Evolutionary conservation across 805 yeast genomes (phyloP).

Genomic region (Lachancea cidri): DNA sequence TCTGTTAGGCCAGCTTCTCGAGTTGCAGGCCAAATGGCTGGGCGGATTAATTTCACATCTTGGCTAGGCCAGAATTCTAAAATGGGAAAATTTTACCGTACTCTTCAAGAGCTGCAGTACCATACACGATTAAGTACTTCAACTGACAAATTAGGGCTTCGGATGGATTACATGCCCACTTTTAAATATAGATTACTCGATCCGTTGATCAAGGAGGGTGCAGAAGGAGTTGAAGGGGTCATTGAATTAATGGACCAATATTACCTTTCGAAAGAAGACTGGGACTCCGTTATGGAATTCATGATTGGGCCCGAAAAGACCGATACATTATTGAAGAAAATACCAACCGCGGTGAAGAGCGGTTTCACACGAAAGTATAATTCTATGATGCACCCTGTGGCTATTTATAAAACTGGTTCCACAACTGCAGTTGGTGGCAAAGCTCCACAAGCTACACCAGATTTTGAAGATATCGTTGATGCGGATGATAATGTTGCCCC

Average conservation of each 20-base stretch:
- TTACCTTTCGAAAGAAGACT: slow-evolving; percentile 83
- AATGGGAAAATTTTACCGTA: slow-evolving; percentile 66
- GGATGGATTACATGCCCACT: slow-evolving; percentile 71
- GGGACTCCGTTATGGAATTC: slow-evolving; percentile 83
- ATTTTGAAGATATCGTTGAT: slow-evolving; percentile 35
- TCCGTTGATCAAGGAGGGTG: slow-evolving; percentile 54
- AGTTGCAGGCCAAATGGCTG: slow-evolving; percentile 65
- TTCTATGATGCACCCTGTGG: slow-evolving; percentile 70
- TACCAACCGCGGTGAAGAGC: slow-evolving; percentile 74
- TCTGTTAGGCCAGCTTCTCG: slow-evolving; percentile 73
- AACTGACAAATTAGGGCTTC: slow-evolving; percentile 66
- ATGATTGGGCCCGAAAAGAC: slow-evolving; percentile 60
- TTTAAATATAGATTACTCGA: slow-evolving; percentile 49
- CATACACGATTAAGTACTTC: slow-evolving; percentile 79
- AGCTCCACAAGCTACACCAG: slow-evolving; percentile 25
- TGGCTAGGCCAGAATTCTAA: slow-evolving; percentile 93
- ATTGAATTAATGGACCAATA: slow-evolving; percentile 78
- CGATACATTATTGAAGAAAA: slow-evolving; percentile 46
- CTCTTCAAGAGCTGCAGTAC: slow-evolving; percentile 82
- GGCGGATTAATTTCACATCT: slow-evolving; percentile 71
- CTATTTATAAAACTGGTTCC: slow-evolving; percentile 70
- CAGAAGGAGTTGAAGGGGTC: slow-evolving; percentile 60
- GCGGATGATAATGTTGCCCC: slow-evolving; percentile 30
- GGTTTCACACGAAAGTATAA: slow-evolving; percentile 87
- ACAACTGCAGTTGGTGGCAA: slow-evolving; percentile 37